phyloP scores from a whole-genome alignment of 768 basidiomycete genomes.

The Hygrophorus pudorinus region DNA sequence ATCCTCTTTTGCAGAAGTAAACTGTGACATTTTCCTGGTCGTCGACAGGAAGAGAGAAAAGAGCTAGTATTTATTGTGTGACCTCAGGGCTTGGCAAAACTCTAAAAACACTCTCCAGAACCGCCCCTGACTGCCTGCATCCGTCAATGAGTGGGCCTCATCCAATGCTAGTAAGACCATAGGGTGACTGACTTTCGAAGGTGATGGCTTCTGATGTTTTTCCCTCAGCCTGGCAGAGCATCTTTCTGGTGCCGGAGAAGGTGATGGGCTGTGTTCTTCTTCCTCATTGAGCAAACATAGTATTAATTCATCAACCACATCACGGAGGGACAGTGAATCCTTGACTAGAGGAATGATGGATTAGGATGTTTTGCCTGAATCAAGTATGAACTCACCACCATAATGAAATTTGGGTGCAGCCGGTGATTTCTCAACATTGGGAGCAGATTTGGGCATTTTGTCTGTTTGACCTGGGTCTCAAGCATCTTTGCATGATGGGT shows the following conservation, averaged over 20 bases:
- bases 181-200: neutral
- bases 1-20: neutral
- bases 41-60: slow-evolving; percentile 7
- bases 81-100: slow-evolving; percentile 1
- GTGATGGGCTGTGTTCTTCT: no score
- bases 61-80: neutral
- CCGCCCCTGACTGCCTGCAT: neutral
- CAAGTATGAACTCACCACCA: no score
- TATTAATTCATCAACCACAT: no score
- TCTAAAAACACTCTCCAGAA: slow-evolving; percentile 2
- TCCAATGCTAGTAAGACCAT: slow-evolving; percentile 1
- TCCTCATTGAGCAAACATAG: no score
- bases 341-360: no score
- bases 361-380: no score
- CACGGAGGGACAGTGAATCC: no score
- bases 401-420: no score
- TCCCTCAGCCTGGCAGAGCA: neutral
- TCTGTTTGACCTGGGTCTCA: neutral
- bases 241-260: neutral
- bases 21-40: no score
- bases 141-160: slow-evolving; percentile 2
- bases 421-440: no score
- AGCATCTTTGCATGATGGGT: neutral
- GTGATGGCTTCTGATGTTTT: neutral
- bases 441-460: no score